A percentile compares a stretch with the other conserved stretches of the same genome.
Conservation (phyloP, 805 yeast genomes). For the Ogataea populi-albae region DNA sequence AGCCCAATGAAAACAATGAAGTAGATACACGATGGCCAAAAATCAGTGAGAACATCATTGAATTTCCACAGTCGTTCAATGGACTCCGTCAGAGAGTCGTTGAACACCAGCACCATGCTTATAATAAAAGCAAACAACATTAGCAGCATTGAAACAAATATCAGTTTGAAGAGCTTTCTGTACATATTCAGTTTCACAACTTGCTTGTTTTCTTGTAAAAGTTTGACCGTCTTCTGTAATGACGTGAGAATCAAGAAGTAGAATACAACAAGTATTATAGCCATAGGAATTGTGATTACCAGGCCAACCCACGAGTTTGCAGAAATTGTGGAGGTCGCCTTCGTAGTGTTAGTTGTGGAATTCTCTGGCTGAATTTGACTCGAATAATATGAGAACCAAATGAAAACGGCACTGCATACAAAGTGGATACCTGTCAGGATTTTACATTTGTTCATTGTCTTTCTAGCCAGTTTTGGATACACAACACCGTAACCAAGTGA, state of each 20-base stretch:
- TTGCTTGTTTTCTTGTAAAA: slow-evolving; percentile 82
- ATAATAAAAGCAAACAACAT: slow-evolving; percentile 69
- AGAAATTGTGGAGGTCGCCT: slow-evolving; percentile 49
- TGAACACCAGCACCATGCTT: slow-evolving; percentile 66
- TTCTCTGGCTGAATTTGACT: slow-evolving; percentile 33
- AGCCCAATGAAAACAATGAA: slow-evolving; percentile 78
- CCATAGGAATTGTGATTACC: slow-evolving; percentile 67
- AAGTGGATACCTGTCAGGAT: slow-evolving; percentile 57
- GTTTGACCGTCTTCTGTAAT: slow-evolving; percentile 68
- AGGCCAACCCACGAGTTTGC: slow-evolving; percentile 46
- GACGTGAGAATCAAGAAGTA: slow-evolving; percentile 74
- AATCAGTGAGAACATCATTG: slow-evolving; percentile 82
- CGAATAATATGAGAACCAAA: slow-evolving; percentile 42
- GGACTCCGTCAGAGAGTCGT: slow-evolving; percentile 71
- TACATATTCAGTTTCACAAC: slow-evolving; percentile 87
- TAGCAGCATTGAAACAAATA: slow-evolving; percentile 67
- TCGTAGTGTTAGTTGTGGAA: slow-evolving; percentile 32
- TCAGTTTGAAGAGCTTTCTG: slow-evolving; percentile 68
- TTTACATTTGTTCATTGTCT: slow-evolving; percentile 68
- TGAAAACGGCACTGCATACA: slow-evolving; percentile 50
- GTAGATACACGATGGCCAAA: slow-evolving; percentile 92
- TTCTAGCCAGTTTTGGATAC: slow-evolving; percentile 74
- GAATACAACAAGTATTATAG: slow-evolving; percentile 64
- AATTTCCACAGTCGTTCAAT: slow-evolving; percentile 90
- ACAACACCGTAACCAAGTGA: slow-evolving; percentile 95